These are phyloP conservation scores for Dioscorea cayenensis DNA, from an alignment of 116 monocot species.

Conservation along the genomic window DNA sequence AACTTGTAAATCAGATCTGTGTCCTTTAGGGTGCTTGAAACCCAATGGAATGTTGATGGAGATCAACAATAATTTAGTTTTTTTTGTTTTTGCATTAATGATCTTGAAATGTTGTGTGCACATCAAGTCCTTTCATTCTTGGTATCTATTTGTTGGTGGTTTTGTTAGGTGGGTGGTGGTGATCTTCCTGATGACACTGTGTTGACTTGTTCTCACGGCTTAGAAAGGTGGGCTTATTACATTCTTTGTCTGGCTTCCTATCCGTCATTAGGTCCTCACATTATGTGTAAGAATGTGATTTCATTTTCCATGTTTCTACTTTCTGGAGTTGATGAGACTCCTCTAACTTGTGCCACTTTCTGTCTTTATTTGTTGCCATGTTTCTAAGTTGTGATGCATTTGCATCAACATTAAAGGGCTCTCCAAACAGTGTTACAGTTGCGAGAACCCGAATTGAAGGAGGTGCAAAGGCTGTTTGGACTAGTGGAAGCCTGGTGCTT, in stretches of 20 bases:
- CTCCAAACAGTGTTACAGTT: constrained; percentile 55
- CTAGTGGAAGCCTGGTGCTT: constrained; percentile 64
- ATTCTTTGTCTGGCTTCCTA: background rate
- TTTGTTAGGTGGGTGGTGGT: constrained; percentile 83
- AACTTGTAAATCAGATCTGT: background rate
- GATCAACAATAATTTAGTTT: background rate
- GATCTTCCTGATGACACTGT: constrained; percentile 82
- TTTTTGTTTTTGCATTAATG: background rate
- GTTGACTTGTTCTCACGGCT: constrained; percentile 81
- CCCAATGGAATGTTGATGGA: background rate
- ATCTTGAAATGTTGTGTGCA: background rate
- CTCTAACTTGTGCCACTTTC: no score
- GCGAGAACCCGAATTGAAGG: constrained; percentile 86
- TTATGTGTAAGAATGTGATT: no score
- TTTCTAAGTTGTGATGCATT: constrained; percentile 9
- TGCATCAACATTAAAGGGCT: constrained; percentile 15
- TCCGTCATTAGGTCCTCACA: background rate
- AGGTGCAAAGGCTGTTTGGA: constrained; percentile 79
- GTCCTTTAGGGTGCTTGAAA: background rate
- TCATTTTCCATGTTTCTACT: no score
- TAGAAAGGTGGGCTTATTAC: constrained; percentile 57
- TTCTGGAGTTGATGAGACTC: no score
- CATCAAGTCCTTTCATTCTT: background rate
- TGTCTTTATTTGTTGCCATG: no score
- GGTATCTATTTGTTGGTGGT: background rate